Base-by-base conservation (phyloP, 2,329 filamentous ascomycete species). In the Fusarium sp. region DNA sequence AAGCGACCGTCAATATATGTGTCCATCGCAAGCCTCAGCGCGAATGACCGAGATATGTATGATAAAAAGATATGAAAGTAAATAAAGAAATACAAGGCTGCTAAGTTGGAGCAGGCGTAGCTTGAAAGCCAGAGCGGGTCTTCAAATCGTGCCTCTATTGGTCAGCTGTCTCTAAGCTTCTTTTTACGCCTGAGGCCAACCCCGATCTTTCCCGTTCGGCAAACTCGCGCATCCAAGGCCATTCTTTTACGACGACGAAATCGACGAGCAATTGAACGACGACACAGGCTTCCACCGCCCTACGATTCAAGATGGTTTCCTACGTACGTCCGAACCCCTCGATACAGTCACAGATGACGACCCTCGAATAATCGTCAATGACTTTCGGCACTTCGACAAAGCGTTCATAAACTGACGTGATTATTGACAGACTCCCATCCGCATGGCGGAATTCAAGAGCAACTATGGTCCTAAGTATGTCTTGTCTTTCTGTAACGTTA, bases 401-500 rank as follows among this genome's bases (percentile, higher is more conserved):
- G 29, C 20, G 49, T 45, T 29, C 56, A 22, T 56, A 47, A 53
- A 73, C 81, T 83, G 74, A 82, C 76, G 66, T 74, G 67, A 70
- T 67, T 62, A 58, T 57, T 29, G 27, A 63, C 74, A 88, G 86
- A 83, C 83, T 79, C 82, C 82, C 76, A 73, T 82, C 78, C 82
- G 80, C 80, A 79, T 81, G 77, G 76, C 80, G 68, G 74, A 79
- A 70, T 91, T 89, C 85, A 86, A 86, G 82, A 90, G 88, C 82
- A 83, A 85, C 73, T 90, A 88, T 79, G 89, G 88, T 78, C 89
- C 89, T 56, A 91, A 90, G 89, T 91, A 88, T 82, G 79, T 79
- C 66, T 51, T 38, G 14, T 20, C 18, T 9, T 18, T 45, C 20
- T 40, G 14, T 8, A 50, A 25, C 16, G 44, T 51, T 24, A 18